Percentiles rank a stretch among this genome's conserved stretches.
Evolutionary conservation across 2,329 filamentous ascomycete genomes (phyloP).

Genomic region (Teratosphaeriaceae sp.): DNA sequence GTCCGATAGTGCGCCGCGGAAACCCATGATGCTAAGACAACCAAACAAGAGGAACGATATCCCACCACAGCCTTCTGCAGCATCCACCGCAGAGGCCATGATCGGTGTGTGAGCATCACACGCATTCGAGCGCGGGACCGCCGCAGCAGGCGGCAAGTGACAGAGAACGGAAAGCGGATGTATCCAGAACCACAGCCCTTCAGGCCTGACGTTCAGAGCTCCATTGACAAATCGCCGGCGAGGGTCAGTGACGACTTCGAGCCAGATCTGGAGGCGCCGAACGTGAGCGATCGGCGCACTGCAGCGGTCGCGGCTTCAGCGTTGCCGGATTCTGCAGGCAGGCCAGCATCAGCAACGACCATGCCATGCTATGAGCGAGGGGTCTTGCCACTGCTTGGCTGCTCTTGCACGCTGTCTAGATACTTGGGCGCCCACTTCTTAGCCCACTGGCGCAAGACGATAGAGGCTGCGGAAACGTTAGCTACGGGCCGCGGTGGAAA

Average conservation of each 20-base stretch:
- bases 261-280: conserved; percentile 1
- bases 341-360: conserved; percentile 3
- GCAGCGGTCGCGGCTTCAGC: neutral
- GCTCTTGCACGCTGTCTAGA: conserved; percentile 22
- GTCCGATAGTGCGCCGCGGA: neutral
- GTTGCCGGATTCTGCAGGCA: neutral
- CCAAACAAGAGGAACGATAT: conserved; percentile 3
- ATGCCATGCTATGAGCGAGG: conserved; percentile 21
- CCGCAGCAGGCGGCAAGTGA: no score
- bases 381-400: conserved; percentile 25
- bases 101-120: no score
- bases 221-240: conserved; percentile 1
- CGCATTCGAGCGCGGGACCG: no score
- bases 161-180: no score
- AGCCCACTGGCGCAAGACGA: conserved; percentile 86
- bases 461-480: conserved; percentile 58
- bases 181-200: no score
- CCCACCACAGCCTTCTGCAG: no score
- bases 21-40: conserved; percentile 1
- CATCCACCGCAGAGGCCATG: no score
- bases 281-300: conserved; percentile 2
- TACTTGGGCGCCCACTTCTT: conserved; percentile 47
- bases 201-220: neutral
- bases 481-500: conserved; percentile 2
- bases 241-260: neutral